Evolutionary conservation across 805 yeast species (phyloP), one percentile per base, ranked within the genome.

Genomic region (Schizosaccharomyces cryophilus): DNA sequence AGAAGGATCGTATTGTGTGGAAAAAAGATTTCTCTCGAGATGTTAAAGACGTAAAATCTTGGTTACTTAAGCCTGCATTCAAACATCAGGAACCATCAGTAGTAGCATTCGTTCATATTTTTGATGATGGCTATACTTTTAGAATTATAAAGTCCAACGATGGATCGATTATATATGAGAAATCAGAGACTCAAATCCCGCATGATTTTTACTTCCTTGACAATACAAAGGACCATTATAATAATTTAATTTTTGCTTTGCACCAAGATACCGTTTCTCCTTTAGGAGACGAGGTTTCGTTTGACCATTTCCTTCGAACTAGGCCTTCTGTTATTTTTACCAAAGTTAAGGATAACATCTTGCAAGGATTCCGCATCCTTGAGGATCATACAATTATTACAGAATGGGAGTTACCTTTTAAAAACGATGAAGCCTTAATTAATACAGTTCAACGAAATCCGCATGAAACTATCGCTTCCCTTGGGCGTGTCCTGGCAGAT

Each of bases 401-500:
- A 17, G 19, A 51, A 51, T 51, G 56, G 56, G 19, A 17, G 9
- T 51, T 24, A 4, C 9, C 30, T 21, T 29, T 51, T 9, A 29
- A 21, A 9, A 11, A 51, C 6, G 56, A 29, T 29, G 56, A 51
- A 29, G 9, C 7, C 15, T 21, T 51, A 9, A 7, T 51, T 24
- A 15, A 21, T 11, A 17, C 35, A 19, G n/a, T 51, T 17, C 30
- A 29, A 5, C 56, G 56, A 24, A 51, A 51, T 13, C 38, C 56
- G 7, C 30, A 51, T 5, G 56, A 51, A 5, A 51, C 26, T 17
- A 11, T 56, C 7, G 42, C 60, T 40, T 56, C 42, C 15, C 69
- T 83, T 59, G 96, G 95, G 7, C 76, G 79, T 30, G 79, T 84
- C 0, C 71, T 85, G 35, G 82, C 83, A 24, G 82, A 84, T 65